Evolutionary conservation across 352 stramenopile genomes (phyloP).

Genomic region (Phytophthora sansomeana): DNA sequence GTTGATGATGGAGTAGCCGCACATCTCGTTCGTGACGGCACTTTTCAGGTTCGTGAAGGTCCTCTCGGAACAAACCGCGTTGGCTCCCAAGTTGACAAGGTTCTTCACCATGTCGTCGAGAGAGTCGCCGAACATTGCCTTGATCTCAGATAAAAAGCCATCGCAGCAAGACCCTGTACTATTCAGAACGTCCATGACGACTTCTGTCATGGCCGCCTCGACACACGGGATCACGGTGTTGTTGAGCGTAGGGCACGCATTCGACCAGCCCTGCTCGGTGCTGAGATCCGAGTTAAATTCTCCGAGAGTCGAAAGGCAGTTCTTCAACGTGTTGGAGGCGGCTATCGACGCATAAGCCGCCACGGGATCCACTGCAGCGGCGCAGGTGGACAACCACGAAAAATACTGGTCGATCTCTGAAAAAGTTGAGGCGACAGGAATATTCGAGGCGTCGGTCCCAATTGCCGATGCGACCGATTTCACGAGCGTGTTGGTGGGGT

Average conservation of each 20-base stretch:
- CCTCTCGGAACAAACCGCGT: slow-evolving; percentile 48
- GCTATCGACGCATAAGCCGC: slow-evolving; percentile 24
- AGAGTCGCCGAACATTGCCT: slow-evolving; percentile 40
- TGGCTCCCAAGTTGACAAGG: slow-evolving; percentile 33
- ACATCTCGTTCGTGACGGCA: slow-evolving; percentile 39
- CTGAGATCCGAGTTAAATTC: slow-evolving; percentile 5
- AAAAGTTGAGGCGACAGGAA: slow-evolving; percentile 32
- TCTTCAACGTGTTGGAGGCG: slow-evolving; percentile 26
- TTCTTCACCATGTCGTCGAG: slow-evolving; percentile 40
- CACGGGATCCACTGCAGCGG: slow-evolving; percentile 43
- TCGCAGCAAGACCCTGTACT: slow-evolving; percentile 48
- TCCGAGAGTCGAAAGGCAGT: slow-evolving; percentile 38
- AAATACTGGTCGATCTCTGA: slow-evolving; percentile 31
- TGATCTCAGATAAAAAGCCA: slow-evolving; percentile 45
- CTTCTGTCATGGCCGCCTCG: slow-evolving; percentile 32
- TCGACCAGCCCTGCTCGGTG: slow-evolving; percentile 9
- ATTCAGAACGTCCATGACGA: slow-evolving; percentile 35
- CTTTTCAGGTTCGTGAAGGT: slow-evolving; percentile 41
- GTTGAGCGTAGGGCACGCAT: slow-evolving; percentile 39
- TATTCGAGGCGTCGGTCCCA: not conserved
- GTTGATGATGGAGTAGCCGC: slow-evolving; percentile 35
- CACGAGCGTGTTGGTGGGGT: slow-evolving; percentile 8
- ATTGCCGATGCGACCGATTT: slow-evolving; percentile 7
- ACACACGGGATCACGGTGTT: slow-evolving; percentile 46
- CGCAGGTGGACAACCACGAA: slow-evolving; percentile 54